Conservation (phyloP, 371 early-diverging fungal genomes). For the Zychaea mexicana region DNA sequence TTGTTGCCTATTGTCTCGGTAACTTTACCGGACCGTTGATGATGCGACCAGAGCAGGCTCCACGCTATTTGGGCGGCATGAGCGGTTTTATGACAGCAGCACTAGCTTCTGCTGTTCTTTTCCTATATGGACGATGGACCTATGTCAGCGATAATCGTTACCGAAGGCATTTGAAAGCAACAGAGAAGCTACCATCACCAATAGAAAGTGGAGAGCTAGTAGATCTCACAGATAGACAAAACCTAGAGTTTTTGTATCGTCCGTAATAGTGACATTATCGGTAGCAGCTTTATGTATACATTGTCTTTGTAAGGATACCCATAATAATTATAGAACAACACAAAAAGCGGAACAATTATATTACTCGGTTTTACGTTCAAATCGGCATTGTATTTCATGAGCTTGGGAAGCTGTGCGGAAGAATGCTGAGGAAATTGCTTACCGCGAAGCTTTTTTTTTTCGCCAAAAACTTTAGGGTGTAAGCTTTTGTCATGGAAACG, state of each 20-base stretch:
- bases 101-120: conserved; percentile 15
- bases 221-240: not conserved
- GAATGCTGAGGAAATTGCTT: too few species aligned
- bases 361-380: too few species aligned
- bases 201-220: not conserved
- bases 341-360: too few species aligned
- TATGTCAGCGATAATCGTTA: conserved; percentile 4
- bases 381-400: too few species aligned
- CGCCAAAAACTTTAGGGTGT: too few species aligned
- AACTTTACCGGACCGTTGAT: conserved; percentile 21
- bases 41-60: conserved; percentile 17
- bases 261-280: too few species aligned
- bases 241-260: not conserved
- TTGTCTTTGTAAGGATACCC: too few species aligned
- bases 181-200: not conserved
- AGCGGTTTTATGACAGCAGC: conserved; percentile 23
- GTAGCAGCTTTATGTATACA: too few species aligned
- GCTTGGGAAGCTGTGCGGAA: too few species aligned
- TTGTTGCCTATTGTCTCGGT: conserved; percentile 23
- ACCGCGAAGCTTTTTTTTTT: too few species aligned
- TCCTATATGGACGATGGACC: conserved; percentile 12
- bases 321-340: too few species aligned
- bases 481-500: too few species aligned
- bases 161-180: not conserved
- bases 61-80: conserved; percentile 18